These are phyloP conservation scores for Heliosperma pusillum DNA, from an alignment of 148 eudicot genomes.

Conservation along the genomic window DNA sequence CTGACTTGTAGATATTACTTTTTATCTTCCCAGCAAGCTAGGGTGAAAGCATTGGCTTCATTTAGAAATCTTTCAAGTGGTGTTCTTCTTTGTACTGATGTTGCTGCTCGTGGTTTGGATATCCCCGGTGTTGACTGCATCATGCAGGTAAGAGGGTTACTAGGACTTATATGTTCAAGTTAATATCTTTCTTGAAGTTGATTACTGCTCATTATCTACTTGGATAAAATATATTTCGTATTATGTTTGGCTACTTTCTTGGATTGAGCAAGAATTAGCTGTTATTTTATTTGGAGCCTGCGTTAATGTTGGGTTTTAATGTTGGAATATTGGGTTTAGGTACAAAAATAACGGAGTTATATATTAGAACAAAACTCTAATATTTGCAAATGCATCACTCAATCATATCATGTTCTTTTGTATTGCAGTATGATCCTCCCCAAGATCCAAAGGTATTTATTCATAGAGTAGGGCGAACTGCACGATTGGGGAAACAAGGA, in stretches of 20 bases:
- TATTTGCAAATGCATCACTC: neutral
- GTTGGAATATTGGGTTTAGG: neutral
- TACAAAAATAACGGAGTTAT: neutral
- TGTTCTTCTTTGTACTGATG: constrained; percentile 95
- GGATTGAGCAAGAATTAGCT: neutral
- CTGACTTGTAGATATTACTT: constrained; percentile 3
- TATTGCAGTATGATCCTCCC: constrained; percentile 90
- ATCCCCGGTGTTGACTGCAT: constrained; percentile 95
- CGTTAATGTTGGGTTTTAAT: neutral
- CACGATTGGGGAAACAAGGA: constrained; percentile 89
- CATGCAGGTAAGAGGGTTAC: constrained; percentile 53
- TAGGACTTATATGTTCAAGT: neutral
- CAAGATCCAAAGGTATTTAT: constrained; percentile 87
- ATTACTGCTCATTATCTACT: neutral
- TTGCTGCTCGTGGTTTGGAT: constrained; percentile 98
- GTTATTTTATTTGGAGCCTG: neutral
- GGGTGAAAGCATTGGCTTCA: constrained; percentile 80
- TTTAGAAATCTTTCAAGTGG: constrained; percentile 76
- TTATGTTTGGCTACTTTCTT: neutral
- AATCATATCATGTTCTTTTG: constrained; percentile 13
- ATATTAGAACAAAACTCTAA: neutral
- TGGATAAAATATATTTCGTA: neutral
- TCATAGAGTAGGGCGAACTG: constrained; percentile 96
- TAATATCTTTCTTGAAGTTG: neutral
- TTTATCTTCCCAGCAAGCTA: constrained; percentile 44